Base-by-base conservation (phyloP, 306 rosid genomes). In the Dicorynia guianensis region DNA sequence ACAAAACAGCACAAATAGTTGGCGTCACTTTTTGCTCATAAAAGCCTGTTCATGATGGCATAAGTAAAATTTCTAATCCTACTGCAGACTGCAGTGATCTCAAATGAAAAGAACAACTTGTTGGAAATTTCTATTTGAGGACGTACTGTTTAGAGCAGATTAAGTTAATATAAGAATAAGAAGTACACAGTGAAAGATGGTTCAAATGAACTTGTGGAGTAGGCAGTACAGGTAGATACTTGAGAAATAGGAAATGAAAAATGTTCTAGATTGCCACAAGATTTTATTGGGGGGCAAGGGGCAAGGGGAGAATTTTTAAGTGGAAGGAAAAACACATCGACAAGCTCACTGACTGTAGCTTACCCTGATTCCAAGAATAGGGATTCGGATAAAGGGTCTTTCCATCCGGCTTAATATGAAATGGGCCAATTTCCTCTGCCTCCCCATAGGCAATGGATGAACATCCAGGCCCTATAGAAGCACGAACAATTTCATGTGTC, bases 341-440 rank as follows among this genome's bases (percentile, higher is more conserved):
- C 12, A 56, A 25, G 52, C 25, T 48, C 35, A 53, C 67, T 64
- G 54, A 30, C 42, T 48, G 46, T 56, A 35, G 6, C 72, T 66
- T 48, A 88, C 98, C 90, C 85, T 80, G 82, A 85, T 94, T 94
- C 97, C 98, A 94, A 69, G 98, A 90, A 74, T 94, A 70, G 50
- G 95, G 93, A 67, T 94, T 94, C 60, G 80, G 79, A 75, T 85
- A 80, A 43, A 91, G 85, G 54, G 89, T 83, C 82, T 88, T 81
- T 65, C 89, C 88, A 78, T 94, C 95, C 34, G 88, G 52, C 20
- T 79, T 73, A 59, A 91, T 87, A 76, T 91, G 95, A 80, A 94
- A 90, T 30, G 98, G 97, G 10, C 98, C 97, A 72, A 91, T 80
- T 84, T 94, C 98, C 76, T 91, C 98, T 33, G 98, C 91, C 76